phyloP scores from a whole-genome alignment of 345 rosid species.

The Eucalyptus erythrocorys region DNA sequence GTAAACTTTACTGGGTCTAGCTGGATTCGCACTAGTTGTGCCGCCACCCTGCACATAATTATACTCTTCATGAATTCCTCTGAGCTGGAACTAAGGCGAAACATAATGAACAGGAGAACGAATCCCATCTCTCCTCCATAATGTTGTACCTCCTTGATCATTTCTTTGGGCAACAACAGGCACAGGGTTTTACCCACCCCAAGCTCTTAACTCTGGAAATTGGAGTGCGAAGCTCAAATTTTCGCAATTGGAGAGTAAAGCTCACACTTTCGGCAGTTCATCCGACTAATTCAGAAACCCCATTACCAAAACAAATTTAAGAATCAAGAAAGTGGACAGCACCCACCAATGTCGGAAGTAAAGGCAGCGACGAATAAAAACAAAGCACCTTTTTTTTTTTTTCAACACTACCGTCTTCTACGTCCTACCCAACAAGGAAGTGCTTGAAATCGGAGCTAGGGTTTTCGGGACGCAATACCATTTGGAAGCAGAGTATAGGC shows the following conservation, averaged over 20 bases:
- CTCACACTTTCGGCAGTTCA: neutral
- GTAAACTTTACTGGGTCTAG: slow-evolving; percentile 84
- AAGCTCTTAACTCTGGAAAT: neutral
- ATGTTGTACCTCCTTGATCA: neutral
- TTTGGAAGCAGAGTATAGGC: slow-evolving; percentile 82
- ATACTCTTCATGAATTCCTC: neutral
- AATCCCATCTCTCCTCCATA: neutral
- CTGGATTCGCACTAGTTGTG: slow-evolving; percentile 85
- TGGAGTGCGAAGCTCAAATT: neutral
- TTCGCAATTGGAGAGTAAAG: neutral
- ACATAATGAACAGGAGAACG: neutral
- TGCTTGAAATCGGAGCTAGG: slow-evolving; percentile 13
- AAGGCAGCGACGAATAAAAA: neutral
- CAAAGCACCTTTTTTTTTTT: too few relatives aligned
- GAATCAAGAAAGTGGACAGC: neutral
- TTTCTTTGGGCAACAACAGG: neutral
- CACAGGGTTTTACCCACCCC: neutral
- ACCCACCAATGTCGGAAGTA: neutral
- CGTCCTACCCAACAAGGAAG: neutral
- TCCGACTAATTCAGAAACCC: neutral
- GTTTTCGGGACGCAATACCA: slow-evolving; percentile 52
- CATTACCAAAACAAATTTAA: neutral
- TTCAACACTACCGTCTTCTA: neutral
- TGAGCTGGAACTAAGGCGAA: neutral
- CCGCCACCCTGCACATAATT: slow-evolving; percentile 59